Percentiles rank a stretch among this genome's conserved stretches.
phyloP scores from a whole-genome alignment of 2,329 filamentous ascomycete genomes.

The Aspergillus sp. region DNA sequence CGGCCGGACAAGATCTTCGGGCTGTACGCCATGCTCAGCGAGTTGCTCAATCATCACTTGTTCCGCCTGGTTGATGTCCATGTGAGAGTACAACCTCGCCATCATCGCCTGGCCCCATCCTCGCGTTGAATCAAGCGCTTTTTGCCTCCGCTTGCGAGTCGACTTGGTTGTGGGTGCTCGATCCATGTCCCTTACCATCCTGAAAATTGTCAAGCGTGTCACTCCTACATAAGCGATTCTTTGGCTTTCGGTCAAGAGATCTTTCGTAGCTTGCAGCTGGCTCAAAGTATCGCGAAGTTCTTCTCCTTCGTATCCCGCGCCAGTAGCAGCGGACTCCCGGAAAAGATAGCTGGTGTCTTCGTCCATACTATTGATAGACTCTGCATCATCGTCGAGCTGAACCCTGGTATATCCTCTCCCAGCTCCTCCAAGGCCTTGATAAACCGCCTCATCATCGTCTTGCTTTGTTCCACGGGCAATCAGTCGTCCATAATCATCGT shows the following conservation, averaged over 20 bases:
- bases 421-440: slow-evolving; percentile 78
- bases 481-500: slow-evolving; percentile 87
- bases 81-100: slow-evolving; percentile 88
- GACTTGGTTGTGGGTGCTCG: slow-evolving; percentile 59
- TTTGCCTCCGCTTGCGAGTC: slow-evolving; percentile 69
- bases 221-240: slow-evolving; percentile 94
- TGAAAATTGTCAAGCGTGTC: slow-evolving; percentile 74
- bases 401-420: slow-evolving; percentile 95
- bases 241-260: slow-evolving; percentile 91
- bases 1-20: slow-evolving; percentile 77
- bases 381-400: slow-evolving; percentile 89
- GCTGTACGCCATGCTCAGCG: slow-evolving; percentile 84
- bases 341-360: slow-evolving; percentile 97
- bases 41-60: slow-evolving; percentile 99
- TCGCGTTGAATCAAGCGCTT: slow-evolving; percentile 73
- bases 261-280: slow-evolving; percentile 94
- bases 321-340: slow-evolving; percentile 67
- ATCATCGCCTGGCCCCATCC: slow-evolving; percentile 99
- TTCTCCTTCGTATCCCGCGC: slow-evolving; percentile 66
- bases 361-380: slow-evolving; percentile 93
- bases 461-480: slow-evolving; percentile 77
- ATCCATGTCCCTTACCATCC: slow-evolving; percentile 71
- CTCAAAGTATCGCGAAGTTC: slow-evolving; percentile 81
- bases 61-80: slow-evolving; percentile 86
- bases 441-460: slow-evolving; percentile 69